phyloP scores from a whole-genome alignment of 2,329 filamentous ascomycete genomes.

The Hypoxylon sp. region DNA sequence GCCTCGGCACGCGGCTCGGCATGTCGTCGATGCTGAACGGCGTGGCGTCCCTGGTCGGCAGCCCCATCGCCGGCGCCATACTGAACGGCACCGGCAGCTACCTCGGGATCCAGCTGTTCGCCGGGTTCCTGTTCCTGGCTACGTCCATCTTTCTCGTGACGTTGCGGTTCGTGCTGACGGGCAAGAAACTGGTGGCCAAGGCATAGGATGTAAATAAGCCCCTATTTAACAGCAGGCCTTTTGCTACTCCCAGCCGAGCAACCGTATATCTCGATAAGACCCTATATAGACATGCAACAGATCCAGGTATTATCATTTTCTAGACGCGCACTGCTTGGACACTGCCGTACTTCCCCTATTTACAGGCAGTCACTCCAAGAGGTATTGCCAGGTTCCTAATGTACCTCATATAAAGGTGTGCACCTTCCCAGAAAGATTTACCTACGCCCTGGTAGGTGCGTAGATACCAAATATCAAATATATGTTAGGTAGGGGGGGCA shows the following conservation, averaged over 20 bases:
- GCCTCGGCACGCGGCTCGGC: constrained; percentile 55
- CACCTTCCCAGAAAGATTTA: no score
- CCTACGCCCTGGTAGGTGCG: no score
- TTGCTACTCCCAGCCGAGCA: background rate
- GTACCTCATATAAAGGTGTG: no score
- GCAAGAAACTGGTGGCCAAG: constrained; percentile 23
- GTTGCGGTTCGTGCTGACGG: constrained; percentile 25
- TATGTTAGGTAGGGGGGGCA: no score
- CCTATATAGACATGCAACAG: no score
- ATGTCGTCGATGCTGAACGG: constrained; percentile 51
- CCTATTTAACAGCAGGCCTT: no score
- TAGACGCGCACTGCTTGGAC: no score
- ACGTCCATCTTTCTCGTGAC: constrained; percentile 30
- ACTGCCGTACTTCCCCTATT: no score
- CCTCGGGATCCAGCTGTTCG: constrained; percentile 44
- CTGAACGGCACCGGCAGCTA: constrained; percentile 40
- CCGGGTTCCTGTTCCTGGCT: constrained; percentile 40
- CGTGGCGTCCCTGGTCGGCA: constrained; percentile 48
- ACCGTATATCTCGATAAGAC: background rate
- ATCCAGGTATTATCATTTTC: no score
- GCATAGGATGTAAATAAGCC: constrained; percentile 12
- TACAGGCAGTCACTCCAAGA: no score
- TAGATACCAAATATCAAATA: no score
- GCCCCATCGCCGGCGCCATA: constrained; percentile 52
- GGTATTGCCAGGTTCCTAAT: no score